phyloP scores from a whole-genome alignment of 208 protist genomes.

The Trichomonas vaginalis region DNA sequence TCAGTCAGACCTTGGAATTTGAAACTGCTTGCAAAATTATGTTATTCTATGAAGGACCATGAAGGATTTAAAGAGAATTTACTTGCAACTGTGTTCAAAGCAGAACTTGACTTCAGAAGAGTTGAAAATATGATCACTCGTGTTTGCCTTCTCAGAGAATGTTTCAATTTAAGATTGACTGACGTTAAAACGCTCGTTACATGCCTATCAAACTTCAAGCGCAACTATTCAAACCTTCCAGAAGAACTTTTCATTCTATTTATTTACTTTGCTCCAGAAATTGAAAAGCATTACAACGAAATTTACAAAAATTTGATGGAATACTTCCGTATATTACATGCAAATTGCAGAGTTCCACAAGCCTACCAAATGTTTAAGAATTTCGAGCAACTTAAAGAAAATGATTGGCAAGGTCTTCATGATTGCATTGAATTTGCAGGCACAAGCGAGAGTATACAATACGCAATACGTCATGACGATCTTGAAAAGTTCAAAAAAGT shows the following conservation, averaged over 20 bases:
- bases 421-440: not conserved
- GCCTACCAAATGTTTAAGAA: not conserved
- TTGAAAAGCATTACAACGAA: not conserved
- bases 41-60: not conserved
- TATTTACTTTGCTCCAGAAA: not conserved
- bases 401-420: not conserved
- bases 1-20: not conserved
- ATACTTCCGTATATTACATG: not conserved
- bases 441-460: not conserved
- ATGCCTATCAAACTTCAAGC: not conserved
- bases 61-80: not conserved
- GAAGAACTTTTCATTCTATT: not conserved
- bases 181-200: not conserved
- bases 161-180: not conserved
- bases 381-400: not conserved
- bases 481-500: not conserved
- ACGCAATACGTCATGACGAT: not conserved
- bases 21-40: not conserved
- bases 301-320: not conserved
- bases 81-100: not conserved
- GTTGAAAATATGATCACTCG: not conserved
- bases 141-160: not conserved
- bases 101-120: not conserved
- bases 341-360: not conserved
- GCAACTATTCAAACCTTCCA: not conserved